Conservation (phyloP, 1,284 basidiomycete species). For the Abortiporus biennis region DNA sequence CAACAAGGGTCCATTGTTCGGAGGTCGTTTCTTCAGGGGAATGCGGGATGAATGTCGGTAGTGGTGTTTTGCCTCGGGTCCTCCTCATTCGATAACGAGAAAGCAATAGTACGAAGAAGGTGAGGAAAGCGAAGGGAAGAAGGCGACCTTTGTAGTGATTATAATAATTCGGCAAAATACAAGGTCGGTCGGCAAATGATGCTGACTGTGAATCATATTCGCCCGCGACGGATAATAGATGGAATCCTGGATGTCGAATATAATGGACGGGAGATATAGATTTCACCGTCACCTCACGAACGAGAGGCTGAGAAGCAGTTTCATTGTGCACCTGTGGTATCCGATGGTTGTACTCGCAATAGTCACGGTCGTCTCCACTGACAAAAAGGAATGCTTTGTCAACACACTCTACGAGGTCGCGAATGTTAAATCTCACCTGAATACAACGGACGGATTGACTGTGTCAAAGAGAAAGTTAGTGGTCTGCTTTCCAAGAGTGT, state of each 20-base stretch:
- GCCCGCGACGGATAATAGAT: slow-evolving; percentile 65
- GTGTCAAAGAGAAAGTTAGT: slow-evolving; percentile 63
- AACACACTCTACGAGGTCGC: background rate
- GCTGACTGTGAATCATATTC: slow-evolving; percentile 14
- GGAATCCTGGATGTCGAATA: slow-evolving; percentile 76
- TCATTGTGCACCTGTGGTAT: background rate
- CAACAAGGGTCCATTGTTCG: background rate
- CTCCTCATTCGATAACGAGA: slow-evolving; percentile 25
- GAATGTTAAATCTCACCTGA: slow-evolving; percentile 46
- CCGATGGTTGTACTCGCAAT: slow-evolving; percentile 56
- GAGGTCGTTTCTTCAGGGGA: background rate
- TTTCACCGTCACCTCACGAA: slow-evolving; percentile 70
- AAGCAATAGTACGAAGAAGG: slow-evolving; percentile 21
- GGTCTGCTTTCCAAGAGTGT: slow-evolving; percentile 68
- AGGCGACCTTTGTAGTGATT: slow-evolving; percentile 44
- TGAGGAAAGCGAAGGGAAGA: slow-evolving; percentile 35
- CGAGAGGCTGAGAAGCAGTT: slow-evolving; percentile 8
- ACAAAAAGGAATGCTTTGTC: slow-evolving; percentile 4
- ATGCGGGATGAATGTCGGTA: slow-evolving; percentile 1
- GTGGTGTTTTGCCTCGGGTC: background rate
- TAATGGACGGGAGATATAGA: slow-evolving; percentile 80
- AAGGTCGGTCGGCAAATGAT: slow-evolving; percentile 35
- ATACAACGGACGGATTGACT: slow-evolving; percentile 61
- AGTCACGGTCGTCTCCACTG: slow-evolving; percentile 87
- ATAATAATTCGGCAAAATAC: slow-evolving; percentile 50